Base-by-base conservation (phyloP, 164 flowering plant genomes). In the Macadamia integrifolia region DNA sequence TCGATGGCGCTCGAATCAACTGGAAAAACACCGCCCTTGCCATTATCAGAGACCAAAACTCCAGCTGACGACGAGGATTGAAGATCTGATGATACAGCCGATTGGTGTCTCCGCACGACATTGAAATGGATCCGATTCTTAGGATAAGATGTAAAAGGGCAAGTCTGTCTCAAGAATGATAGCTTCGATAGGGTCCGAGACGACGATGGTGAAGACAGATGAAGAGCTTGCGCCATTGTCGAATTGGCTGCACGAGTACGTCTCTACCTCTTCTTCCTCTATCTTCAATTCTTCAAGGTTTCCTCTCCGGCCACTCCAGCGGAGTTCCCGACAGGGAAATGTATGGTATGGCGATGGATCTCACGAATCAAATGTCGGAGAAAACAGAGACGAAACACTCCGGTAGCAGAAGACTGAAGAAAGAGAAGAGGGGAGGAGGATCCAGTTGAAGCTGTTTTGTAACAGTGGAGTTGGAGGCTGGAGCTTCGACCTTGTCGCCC, bases 221-320 rank as follows among this genome's bases (percentile, higher is more conserved):
- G 78, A 57, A 78, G 72, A 64, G 78, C 31, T 65, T 78, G 81
- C 48, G 81, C 76, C 80, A 74, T 76, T 64, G 50, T 23, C 23
- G 23, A 23, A 23, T 23, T 23, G 23, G 23, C 23, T 23, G 23
- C 23, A 23, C 9, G 60, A 64, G n/a, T 9, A 31, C 18, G 8
- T 31, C 12, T 18, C 9, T n/a, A 42, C 1, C 32, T 66, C 35
- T 11, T 46, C 40, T 35, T 35, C 40, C 40, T 35, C 40, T 35
- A 35, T 5, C 5, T 2, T 35, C 40, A 2, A 2, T 35, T 5
- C 40, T 35, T 35, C 40, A 5, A 35, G 40, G 5, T 35, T 35
- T 35, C 40, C 40, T 35, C 40, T 35, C 5, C 40, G 40, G 40
- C 40, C 3, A 35, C 40, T 35, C 40, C 5, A 5, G 40, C 40